A percentile compares a stretch with the other conserved stretches of the same genome.
Evolutionary conservation across 345 rosid genomes (phyloP).

Genomic region (Durio zibethinus): DNA sequence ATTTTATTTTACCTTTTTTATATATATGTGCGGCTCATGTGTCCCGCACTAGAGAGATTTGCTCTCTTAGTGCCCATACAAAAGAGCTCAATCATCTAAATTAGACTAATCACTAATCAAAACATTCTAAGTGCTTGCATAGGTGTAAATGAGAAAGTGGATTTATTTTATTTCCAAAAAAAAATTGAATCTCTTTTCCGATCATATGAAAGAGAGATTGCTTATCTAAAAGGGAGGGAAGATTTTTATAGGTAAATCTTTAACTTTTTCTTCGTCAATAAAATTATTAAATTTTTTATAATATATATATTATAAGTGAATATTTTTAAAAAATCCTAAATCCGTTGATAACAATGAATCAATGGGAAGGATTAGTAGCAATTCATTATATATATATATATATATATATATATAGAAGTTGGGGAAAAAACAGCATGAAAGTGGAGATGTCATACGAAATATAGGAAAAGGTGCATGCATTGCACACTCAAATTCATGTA

Average conservation of each 20-base stretch:
- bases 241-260: too few relatives aligned
- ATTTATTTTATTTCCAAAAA: not conserved
- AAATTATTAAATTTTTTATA: too few relatives aligned
- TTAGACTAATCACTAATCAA: slow-evolving; percentile 1
- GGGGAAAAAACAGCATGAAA: not conserved
- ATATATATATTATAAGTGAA: too few relatives aligned
- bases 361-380: not conserved
- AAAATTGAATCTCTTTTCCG: too few relatives aligned
- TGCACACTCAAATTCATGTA: not conserved
- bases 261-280: too few relatives aligned
- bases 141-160: not conserved
- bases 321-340: too few relatives aligned
- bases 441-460: not conserved
- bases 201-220: too few relatives aligned
- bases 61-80: slow-evolving; percentile 16
- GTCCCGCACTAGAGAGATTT: slow-evolving; percentile 27
- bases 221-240: too few relatives aligned
- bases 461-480: not conserved
- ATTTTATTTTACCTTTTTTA: not conserved
- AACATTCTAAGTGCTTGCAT: not conserved
- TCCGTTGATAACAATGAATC: too few relatives aligned
- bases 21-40: slow-evolving; percentile 16
- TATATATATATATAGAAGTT: too few relatives aligned
- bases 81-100: not conserved
- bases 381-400: not conserved